Evolutionary conservation across 164 flowering plant genomes (phyloP).

Genomic region (Macadamia integrifolia): DNA sequence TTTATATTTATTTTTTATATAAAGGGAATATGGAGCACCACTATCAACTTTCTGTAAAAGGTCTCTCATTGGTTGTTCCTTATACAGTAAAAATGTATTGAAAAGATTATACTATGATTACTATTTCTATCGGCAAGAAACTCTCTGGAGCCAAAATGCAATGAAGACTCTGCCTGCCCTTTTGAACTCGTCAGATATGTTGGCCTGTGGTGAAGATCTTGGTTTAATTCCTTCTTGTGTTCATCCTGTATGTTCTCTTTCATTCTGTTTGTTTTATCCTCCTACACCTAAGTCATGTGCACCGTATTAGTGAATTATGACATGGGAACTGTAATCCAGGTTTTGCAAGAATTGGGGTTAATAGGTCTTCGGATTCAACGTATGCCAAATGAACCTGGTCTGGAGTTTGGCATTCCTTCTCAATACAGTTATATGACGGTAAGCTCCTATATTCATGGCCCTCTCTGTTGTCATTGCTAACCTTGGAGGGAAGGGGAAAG

Average conservation of each 20-base stretch:
- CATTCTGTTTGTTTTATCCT: neutral
- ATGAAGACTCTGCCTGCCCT: conserved; percentile 90
- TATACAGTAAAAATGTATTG: conserved; percentile 78
- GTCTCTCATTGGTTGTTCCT: conserved; percentile 11
- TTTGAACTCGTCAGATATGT: conserved; percentile 92
- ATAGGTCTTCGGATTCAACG: conserved; percentile 95
- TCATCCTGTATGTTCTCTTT: conserved; percentile 68
- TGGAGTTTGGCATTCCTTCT: conserved; percentile 95
- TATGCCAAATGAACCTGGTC: conserved; percentile 87
- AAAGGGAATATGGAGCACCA: neutral
- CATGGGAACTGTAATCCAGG: conserved; percentile 40
- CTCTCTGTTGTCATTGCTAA: neutral
- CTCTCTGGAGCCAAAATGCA: conserved; percentile 87
- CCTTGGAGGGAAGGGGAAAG: too few species aligned
- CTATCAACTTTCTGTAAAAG: neutral
- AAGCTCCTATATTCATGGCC: conserved; percentile 13
- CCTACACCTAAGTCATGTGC: neutral
- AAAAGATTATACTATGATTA: conserved; percentile 84
- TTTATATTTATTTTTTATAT: neutral
- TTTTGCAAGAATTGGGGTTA: conserved; percentile 93
- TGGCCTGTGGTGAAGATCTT: conserved; percentile 98
- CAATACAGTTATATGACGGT: conserved; percentile 93
- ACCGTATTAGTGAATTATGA: conserved; percentile 4
- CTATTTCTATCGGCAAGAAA: conserved; percentile 91
- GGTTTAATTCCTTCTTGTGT: conserved; percentile 96